Evolutionary conservation across 805 yeast genomes (phyloP).

Genomic region (Candida berthetii): DNA sequence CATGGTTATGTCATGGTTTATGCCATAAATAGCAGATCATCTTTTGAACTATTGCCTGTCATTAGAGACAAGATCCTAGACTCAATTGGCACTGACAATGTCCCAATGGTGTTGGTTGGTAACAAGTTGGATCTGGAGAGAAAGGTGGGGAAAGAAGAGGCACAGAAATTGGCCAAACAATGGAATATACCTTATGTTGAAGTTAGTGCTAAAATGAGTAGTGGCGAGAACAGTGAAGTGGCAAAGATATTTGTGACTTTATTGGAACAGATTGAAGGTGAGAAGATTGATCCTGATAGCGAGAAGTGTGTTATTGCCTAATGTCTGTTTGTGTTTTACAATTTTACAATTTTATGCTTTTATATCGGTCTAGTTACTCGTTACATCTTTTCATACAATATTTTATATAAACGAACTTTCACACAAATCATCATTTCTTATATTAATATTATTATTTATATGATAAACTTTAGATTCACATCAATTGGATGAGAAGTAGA

Average conservation of each 20-base stretch:
- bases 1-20: constrained; percentile 82
- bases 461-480: constrained; percentile 33
- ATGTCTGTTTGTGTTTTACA: no score
- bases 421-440: no score
- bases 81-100: constrained; percentile 54
- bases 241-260: constrained; percentile 52
- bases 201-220: constrained; percentile 76
- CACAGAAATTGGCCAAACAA: constrained; percentile 52
- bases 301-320: constrained; percentile 47
- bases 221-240: constrained; percentile 72
- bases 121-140: constrained; percentile 70
- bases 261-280: constrained; percentile 54
- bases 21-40: constrained; percentile 70
- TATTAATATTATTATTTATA: no score
- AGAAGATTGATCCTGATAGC: constrained; percentile 45
- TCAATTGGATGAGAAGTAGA: constrained; percentile 68
- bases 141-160: constrained; percentile 57
- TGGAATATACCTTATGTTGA: constrained; percentile 73
- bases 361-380: neutral
- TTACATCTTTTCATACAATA: no score
- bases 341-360: neutral
- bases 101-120: constrained; percentile 78
- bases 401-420: no score
- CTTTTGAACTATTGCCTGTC: constrained; percentile 69
- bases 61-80: constrained; percentile 83